phyloP scores from a whole-genome alignment of 148 eudicot genomes.

The Rhododendron kiyosumense region DNA sequence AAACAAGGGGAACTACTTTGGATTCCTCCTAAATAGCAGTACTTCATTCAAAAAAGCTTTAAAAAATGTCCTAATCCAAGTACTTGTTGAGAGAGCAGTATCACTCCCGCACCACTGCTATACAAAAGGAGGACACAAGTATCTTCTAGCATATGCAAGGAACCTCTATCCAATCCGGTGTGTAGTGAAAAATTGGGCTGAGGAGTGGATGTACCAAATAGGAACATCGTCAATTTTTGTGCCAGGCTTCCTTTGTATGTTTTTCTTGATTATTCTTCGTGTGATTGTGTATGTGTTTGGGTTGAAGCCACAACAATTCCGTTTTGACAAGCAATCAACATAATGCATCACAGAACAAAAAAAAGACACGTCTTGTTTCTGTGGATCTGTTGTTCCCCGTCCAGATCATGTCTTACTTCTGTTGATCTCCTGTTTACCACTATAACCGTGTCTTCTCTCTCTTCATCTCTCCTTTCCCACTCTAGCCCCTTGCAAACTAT shows the following conservation, averaged over 20 bases:
- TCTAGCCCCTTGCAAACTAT: neutral
- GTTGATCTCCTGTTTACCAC: neutral
- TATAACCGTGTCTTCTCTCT: neutral
- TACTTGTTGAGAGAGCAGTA: neutral
- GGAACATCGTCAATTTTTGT: neutral
- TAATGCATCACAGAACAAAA: neutral
- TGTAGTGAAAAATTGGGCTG: neutral
- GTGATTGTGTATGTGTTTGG: neutral
- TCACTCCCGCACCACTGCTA: neutral
- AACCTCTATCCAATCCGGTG: neutral
- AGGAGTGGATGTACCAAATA: neutral
- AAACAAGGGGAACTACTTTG: neutral
- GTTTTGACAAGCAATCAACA: neutral
- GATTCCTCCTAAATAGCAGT: neutral
- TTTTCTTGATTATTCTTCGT: neutral
- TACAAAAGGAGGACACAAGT: neutral
- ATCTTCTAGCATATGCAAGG: neutral
- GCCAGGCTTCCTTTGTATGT: neutral
- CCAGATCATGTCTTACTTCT: neutral
- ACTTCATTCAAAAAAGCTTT: neutral
- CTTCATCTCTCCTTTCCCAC: neutral
- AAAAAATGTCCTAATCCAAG: neutral
- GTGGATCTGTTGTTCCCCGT: neutral
- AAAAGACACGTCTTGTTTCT: neutral
- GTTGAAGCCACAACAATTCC: neutral